Evolutionary conservation across 148 eudicot genomes (phyloP).

Genomic region (Gaultheria prostrata): DNA sequence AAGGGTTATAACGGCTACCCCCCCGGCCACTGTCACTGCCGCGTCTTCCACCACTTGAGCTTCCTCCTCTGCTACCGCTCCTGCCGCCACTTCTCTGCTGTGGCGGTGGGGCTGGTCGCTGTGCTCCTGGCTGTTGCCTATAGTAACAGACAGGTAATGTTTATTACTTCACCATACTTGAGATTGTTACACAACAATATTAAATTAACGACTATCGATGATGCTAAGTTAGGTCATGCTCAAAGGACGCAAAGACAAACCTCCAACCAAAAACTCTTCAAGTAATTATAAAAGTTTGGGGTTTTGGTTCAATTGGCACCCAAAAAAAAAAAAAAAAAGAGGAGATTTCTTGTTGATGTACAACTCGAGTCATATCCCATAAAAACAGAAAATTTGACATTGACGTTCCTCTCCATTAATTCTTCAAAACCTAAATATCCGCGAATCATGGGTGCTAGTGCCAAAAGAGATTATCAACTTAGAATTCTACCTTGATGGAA

Average conservation of each 20-base stretch:
- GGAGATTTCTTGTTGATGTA: background rate
- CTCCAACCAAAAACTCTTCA: background rate
- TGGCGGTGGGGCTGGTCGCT: slow-evolving; percentile 55
- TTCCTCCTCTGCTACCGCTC: slow-evolving; percentile 49
- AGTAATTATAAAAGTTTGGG: background rate
- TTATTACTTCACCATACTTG: background rate
- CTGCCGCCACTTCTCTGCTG: slow-evolving; percentile 52
- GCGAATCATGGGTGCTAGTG: background rate
- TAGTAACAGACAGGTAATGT: slow-evolving; percentile 13
- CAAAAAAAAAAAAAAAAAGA: background rate
- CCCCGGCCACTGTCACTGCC: slow-evolving; percentile 48
- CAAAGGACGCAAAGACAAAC: background rate
- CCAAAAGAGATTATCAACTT: background rate
- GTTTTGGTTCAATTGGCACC: background rate
- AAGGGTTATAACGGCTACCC: slow-evolving; percentile 78
- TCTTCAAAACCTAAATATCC: background rate
- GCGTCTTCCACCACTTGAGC: slow-evolving; percentile 63
- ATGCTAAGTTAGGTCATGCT: background rate
- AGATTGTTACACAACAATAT: background rate
- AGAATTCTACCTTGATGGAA: background rate
- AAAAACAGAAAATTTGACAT: background rate
- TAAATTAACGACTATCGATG: background rate
- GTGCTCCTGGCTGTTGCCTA: slow-evolving; percentile 87
- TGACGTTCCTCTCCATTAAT: background rate
- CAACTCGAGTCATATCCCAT: background rate